Evolutionary conservation across 768 basidiomycete species (phyloP), one percentile per base, ranked within the genome.

Genomic region (Lentinula edodes): DNA sequence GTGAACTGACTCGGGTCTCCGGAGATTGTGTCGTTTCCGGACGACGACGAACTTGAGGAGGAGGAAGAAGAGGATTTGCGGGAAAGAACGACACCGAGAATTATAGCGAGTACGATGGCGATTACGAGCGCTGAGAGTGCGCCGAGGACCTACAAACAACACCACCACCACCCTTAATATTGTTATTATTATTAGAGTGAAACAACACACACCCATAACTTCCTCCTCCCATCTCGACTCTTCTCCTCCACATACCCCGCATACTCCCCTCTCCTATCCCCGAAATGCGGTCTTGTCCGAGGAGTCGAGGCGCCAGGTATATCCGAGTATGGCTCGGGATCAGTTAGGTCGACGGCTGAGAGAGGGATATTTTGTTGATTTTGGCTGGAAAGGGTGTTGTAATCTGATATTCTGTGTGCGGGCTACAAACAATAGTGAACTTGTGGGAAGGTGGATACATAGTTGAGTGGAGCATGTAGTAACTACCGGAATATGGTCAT

Each of bases 1-100:
- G 74, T 71, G 73, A 95, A 97, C 18, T 80, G 79, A 72, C 86
- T 92, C 2, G 94, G 92, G 72, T 95, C 90, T 74, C 74, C 64
- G 69, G 71, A 20, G 52, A 65, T n/a, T 51, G 62, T 55, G 16
- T 48, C 39, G 3, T 55, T 48, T 4, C 28, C 28, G 3, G 28
- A 28, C 28, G 28, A 28, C 3, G 28, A 28, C 28, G 3, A 28
- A 18, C 57, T 46, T 51, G 60, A 20, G 6, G 63, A 58, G 23
- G 52, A 48, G 2, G 61, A 60, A 34, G 62, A 57, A 6, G 6
- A 18, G 12, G 16, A 42, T n/a, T 36, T 48, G 7, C 45, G 43
- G 1, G 58, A 48, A n/a, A 59, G 32, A 5, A 59, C 45, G 16
- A 59, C 58, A 6, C 78, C 73, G 18, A 91, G 81, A 12, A 89